Evolutionary conservation across 352 stramenopile species (phyloP), one percentile per base, ranked within the genome.

Genomic region (Hyaloperonospora brassicae): DNA sequence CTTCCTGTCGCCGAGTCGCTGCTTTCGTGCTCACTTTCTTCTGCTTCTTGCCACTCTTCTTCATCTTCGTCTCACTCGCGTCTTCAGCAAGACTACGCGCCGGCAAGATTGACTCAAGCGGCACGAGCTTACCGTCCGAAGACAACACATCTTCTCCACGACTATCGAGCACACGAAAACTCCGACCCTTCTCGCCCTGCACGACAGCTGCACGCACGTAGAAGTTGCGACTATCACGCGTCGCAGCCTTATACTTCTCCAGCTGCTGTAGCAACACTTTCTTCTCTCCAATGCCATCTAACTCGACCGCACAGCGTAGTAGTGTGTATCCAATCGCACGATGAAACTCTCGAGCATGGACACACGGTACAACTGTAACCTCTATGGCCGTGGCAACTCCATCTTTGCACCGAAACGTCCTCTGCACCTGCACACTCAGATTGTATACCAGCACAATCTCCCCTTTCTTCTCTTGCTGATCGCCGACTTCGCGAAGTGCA

Each of bases 321-420:
- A 68, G 60, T 42, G 64, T 50, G 27, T 59, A 65, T 4, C 63
- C 61, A 21, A 72, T 59, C 1, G 53, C 59, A 1, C 36, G 51
- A 34, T 77, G 56, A 51, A 84, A 84, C 46, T 86, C 66, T 14
- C 62, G 63, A 35, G 75, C 75, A 50, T 84, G 75, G 17, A 79
- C 55, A 68, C 61, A 67, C 6, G 70, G 50, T 39, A 84, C 36
- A 0, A 73, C 52, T 35, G 71, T 31, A 14, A 86, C 44, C 21
- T 63, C 44, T 17, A 74, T 4, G 17, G 8, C 12, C 5, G 35
- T 4, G 10, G 59, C 52, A 12, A 48, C 44, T 5, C 40, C 48
- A 5, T 50, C 46, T 48, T 55, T 55, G 42, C 41, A 59, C 17
- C 50, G 44, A 49, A 62, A 79, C 48, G 70, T 40, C 31, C 22